A percentile compares a stretch with the other conserved stretches of the same genome.
phyloP scores from a whole-genome alignment of 306 rosid genomes.

The Sicyos edulis region DNA sequence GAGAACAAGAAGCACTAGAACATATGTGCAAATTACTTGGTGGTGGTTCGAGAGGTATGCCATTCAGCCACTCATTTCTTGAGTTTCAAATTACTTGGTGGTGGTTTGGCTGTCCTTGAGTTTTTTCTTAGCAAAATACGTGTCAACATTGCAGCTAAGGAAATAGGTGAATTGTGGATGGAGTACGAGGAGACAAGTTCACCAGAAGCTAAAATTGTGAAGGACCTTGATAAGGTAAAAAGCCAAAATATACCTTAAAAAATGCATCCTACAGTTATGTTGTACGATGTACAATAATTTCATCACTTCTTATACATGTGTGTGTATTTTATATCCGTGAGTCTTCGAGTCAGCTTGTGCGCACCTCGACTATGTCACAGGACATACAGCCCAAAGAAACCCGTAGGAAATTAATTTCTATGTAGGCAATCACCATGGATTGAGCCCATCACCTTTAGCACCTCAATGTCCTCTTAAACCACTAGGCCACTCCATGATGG shows the following conservation, averaged over 20 bases:
- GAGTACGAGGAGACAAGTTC: slow-evolving; percentile 79
- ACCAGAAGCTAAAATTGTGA: slow-evolving; percentile 79
- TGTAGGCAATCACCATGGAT: too few relatives aligned
- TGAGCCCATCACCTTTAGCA: too few relatives aligned
- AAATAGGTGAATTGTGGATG: slow-evolving; percentile 70
- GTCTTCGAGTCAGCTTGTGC: too few relatives aligned
- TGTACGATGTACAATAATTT: slow-evolving; percentile 15
- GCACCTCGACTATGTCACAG: too few relatives aligned
- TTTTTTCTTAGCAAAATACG: slow-evolving; percentile 20
- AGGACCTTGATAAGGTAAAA: slow-evolving; percentile 82
- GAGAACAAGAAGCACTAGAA: slow-evolving; percentile 71
- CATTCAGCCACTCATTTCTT: not conserved
- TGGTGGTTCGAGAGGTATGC: slow-evolving; percentile 82
- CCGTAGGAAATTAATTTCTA: too few relatives aligned
- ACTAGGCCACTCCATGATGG: too few relatives aligned
- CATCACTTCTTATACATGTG: not conserved
- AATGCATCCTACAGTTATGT: not conserved
- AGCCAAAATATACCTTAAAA: not conserved
- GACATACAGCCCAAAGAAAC: too few relatives aligned
- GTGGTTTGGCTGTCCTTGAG: slow-evolving; percentile 21
- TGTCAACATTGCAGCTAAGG: slow-evolving; percentile 49
- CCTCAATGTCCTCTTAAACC: too few relatives aligned
- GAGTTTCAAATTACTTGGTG: not conserved
- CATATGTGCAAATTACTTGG: slow-evolving; percentile 90
- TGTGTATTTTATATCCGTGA: too few relatives aligned